A percentile compares a stretch with the other conserved stretches of the same genome.
Evolutionary conservation across 345 rosid genomes (phyloP).

Genomic region (Cardiospermum halicacabum): DNA sequence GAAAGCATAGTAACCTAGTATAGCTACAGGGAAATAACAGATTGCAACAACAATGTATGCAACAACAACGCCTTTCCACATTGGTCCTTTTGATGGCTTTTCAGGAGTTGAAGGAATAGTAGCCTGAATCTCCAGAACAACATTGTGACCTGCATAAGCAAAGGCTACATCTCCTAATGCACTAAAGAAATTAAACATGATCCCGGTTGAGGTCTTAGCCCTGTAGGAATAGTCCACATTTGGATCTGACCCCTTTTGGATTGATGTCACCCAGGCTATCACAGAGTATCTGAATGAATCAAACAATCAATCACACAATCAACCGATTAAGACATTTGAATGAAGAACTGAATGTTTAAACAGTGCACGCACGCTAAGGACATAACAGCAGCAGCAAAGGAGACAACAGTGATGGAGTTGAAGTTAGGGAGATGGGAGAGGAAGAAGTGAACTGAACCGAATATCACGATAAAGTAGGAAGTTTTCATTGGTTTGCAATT

Average conservation of each 20-base stretch:
- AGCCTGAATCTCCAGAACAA: conserved; percentile 85
- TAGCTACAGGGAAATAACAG: conserved; percentile 82
- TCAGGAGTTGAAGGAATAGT: conserved; percentile 88
- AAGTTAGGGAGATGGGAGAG: conserved; percentile 76
- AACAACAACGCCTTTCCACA: conserved; percentile 83
- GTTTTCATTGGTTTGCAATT: conserved; percentile 43
- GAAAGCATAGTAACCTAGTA: conserved; percentile 48
- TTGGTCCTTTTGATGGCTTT: conserved; percentile 64
- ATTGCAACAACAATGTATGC: conserved; percentile 66
- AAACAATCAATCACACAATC: neutral
- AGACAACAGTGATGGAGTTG: conserved; percentile 55
- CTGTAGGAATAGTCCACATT: conserved; percentile 51
- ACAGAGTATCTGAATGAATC: conserved; percentile 51
- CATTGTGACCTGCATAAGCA: conserved; percentile 83
- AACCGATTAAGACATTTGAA: neutral
- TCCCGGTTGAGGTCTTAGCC: conserved; percentile 30
- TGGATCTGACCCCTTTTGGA: conserved; percentile 36
- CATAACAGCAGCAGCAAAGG: conserved; percentile 83
- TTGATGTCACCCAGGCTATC: conserved; percentile 60
- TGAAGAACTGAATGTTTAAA: too few relatives aligned
- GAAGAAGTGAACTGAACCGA: conserved; percentile 60
- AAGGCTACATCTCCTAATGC: conserved; percentile 80
- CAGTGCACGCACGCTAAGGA: conserved; percentile 44
- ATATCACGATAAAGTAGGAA: conserved; percentile 67
- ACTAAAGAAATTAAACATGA: conserved; percentile 51